These are phyloP conservation scores for Endothia cerciana DNA, from an alignment of 2,329 filamentous ascomycete species.

Conservation along the genomic window DNA sequence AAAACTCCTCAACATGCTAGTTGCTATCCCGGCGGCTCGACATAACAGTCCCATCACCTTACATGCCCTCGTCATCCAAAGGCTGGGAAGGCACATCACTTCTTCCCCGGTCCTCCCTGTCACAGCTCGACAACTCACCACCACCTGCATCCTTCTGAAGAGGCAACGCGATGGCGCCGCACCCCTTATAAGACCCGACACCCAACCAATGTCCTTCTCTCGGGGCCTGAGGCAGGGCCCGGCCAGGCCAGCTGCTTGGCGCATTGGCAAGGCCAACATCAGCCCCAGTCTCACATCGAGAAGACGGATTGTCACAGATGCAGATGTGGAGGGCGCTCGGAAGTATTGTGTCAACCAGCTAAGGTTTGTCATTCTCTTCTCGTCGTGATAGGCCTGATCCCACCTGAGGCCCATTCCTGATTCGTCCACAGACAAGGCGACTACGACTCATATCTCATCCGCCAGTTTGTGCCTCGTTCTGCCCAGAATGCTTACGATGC, in stretches of 20 bases:
- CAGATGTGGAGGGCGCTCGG: slow-evolving; percentile 57
- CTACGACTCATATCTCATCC: slow-evolving; percentile 83
- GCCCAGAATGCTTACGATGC: slow-evolving; percentile 85
- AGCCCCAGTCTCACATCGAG: neutral
- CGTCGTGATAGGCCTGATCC: slow-evolving; percentile 2
- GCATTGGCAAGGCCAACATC: slow-evolving; percentile 2
- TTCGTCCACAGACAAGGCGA: slow-evolving; percentile 73
- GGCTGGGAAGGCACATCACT: neutral
- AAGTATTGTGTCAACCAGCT: slow-evolving; percentile 59
- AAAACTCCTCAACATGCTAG: neutral
- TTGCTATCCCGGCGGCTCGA: neutral
- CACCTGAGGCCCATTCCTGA: neutral
- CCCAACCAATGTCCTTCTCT: slow-evolving; percentile 44
- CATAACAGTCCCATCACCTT: neutral
- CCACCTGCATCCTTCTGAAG: neutral
- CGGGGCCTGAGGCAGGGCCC: slow-evolving; percentile 44
- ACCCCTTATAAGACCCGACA: neutral
- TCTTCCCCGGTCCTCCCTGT: neutral
- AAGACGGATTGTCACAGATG: slow-evolving; percentile 53
- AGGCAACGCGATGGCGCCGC: neutral
- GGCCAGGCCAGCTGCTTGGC: slow-evolving; percentile 33
- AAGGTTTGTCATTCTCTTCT: slow-evolving; percentile 41
- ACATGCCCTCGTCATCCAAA: neutral
- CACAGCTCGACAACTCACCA: neutral
- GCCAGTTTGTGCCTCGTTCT: slow-evolving; percentile 78